Conservation (phyloP, 345 rosid genomes). For the Moricandia moricandioides region DNA sequence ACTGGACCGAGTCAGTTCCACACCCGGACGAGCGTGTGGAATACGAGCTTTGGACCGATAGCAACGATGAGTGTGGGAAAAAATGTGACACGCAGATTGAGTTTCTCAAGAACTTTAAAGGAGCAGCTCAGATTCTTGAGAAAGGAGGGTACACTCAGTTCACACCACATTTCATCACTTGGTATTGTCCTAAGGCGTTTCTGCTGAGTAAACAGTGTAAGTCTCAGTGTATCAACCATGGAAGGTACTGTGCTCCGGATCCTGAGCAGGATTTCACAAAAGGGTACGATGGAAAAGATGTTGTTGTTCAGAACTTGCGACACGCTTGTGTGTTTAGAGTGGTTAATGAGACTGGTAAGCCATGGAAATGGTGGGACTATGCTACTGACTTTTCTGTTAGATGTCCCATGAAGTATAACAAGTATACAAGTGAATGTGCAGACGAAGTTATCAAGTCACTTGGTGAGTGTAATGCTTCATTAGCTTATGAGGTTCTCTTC, state of each 20-base stretch:
- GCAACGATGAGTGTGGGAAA: slow-evolving; percentile 6
- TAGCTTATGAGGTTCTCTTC: background rate
- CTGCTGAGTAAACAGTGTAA: slow-evolving; percentile 1
- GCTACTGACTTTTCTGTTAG: background rate
- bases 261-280: slow-evolving; percentile 9
- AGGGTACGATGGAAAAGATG: slow-evolving; percentile 17
- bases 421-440: slow-evolving; percentile 10
- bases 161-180: slow-evolving; percentile 5
- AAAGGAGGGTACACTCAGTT: slow-evolving; percentile 12
- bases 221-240: slow-evolving; percentile 7
- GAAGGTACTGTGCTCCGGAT: slow-evolving; percentile 17
- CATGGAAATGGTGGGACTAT: slow-evolving; percentile 14
- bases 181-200: slow-evolving; percentile 7
- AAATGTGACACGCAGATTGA: slow-evolving; percentile 13
- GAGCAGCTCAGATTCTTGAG: slow-evolving; percentile 16
- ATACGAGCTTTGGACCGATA: background rate
- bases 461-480: slow-evolving; percentile 9
- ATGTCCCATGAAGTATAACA: slow-evolving; percentile 7
- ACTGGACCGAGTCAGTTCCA: slow-evolving; percentile 15
- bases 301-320: slow-evolving; percentile 8
- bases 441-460: slow-evolving; percentile 13
- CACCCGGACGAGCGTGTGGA: slow-evolving; percentile 15
- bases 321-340: slow-evolving; percentile 6
- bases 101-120: slow-evolving; percentile 4
- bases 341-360: slow-evolving; percentile 11